Conservation (phyloP, 2,329 filamentous ascomycete species). For the Zasmidium angulare region DNA sequence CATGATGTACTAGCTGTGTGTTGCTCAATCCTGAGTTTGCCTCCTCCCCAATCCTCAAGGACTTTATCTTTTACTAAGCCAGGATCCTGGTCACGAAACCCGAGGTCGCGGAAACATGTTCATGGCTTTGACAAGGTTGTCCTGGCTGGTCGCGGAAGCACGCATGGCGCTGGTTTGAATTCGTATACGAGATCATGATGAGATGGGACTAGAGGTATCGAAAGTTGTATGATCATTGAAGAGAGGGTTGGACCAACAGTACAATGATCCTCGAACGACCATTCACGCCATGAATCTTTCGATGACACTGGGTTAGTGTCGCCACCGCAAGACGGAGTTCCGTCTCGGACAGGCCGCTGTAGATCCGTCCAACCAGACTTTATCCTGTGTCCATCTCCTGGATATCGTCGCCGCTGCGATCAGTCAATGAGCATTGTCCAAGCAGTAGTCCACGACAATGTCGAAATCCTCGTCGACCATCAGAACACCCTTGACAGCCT, state of each 20-base stretch:
- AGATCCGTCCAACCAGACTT: neutral
- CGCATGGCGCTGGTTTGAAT: neutral
- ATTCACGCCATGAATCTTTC: no score
- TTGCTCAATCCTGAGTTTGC: slow-evolving; percentile 92
- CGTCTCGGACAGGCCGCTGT: no score
- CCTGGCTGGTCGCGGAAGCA: neutral
- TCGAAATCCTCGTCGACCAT: neutral
- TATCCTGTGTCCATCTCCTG: neutral
- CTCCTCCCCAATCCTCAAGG: slow-evolving; percentile 84
- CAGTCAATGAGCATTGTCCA: neutral
- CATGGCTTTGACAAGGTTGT: neutral
- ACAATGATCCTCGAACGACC: no score
- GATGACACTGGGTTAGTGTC: no score
- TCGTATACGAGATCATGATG: neutral
- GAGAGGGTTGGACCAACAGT: no score
- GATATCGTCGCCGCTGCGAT: neutral
- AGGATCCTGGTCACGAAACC: neutral
- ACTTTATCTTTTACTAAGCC: slow-evolving; percentile 69
- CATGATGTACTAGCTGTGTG: slow-evolving; percentile 66
- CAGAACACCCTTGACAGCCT: neutral
- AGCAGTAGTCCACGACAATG: neutral
- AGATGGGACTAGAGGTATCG: neutral
- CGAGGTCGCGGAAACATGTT: neutral
- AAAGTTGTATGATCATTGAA: neutral
- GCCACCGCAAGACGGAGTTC: no score